Evolutionary conservation across 2,329 filamentous ascomycete genomes (phyloP), one percentile per base, ranked within the genome.

Genomic region (Penicillium sp.): DNA sequence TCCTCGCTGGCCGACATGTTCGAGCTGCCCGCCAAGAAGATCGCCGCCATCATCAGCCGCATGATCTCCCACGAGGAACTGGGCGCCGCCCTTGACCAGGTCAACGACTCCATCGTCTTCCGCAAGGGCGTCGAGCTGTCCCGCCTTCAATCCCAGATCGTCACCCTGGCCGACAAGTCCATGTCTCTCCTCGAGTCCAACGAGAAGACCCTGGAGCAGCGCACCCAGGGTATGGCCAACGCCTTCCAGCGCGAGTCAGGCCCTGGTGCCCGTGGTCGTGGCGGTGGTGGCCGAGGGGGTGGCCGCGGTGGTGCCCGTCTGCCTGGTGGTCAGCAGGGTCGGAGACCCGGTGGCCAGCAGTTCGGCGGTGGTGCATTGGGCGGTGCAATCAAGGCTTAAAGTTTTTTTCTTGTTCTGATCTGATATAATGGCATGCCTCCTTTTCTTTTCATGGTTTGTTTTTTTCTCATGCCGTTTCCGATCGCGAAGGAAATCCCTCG

Each of bases 21-120:
- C 70, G 93, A 98, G 73, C 84, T 98, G 20, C 81, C 90, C 47
- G 77, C 85, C 60, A 82, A 85, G 74, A 97, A 97, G 80, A 90
- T 96, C 42, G 78, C 87, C n/a, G 89, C 93, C 28, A 84, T 98
- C 46, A 84, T 98, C 64, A 95, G 89, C 79, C 95, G 95, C 78
- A 98, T 98, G 93, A 97, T 98, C 71, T 95, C 89, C 63, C 93
- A 98, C 76, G 93, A 98, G 74, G 93, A 98, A 73, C 84, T 98
- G 40, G 88, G 87, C 8, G 93, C 93, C 35, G 94, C 93, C 29
- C 82, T 98, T 23, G 94, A 98, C 76, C 93, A 98, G 74, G 91
- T 98, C 73, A 96, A 94, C 64, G 85, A 87, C 59, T 94, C 89
- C 42, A 89, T 98, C 72, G 93, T 97, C 75, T 98, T 98, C 87